Conservation (phyloP, 768 basidiomycete genomes). For the Xerocomellus chrysenteron region DNA sequence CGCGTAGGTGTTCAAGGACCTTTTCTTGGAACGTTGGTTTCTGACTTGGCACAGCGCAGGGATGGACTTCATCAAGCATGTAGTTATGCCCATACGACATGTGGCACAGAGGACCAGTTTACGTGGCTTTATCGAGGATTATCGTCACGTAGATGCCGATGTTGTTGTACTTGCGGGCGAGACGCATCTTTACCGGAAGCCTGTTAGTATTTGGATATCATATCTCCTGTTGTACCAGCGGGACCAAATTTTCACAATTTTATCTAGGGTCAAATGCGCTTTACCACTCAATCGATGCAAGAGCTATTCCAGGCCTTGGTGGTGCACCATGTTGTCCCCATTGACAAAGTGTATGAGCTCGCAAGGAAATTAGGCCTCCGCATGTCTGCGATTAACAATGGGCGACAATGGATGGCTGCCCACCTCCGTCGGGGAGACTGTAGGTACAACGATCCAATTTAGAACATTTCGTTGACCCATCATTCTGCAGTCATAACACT, state of each 20-base stretch:
- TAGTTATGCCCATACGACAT: slow-evolving; percentile 35
- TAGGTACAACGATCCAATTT: slow-evolving; percentile 12
- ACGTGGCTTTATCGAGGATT: slow-evolving; percentile 41
- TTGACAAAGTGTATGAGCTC: slow-evolving; percentile 24
- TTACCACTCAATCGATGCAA: slow-evolving; percentile 18
- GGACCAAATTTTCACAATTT: neutral
- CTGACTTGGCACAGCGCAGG: slow-evolving; percentile 29
- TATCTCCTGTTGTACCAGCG: neutral
- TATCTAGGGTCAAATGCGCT: slow-evolving; percentile 27
- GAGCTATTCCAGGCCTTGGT: slow-evolving; percentile 25
- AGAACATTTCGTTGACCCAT: neutral
- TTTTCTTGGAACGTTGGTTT: neutral
- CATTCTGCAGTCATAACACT: slow-evolving; percentile 20
- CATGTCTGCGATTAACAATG: slow-evolving; percentile 24
- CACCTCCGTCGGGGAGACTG: slow-evolving; percentile 42
- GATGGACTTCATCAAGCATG: slow-evolving; percentile 41
- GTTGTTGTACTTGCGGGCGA: slow-evolving; percentile 41
- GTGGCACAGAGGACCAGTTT: slow-evolving; percentile 34
- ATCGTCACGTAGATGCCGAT: slow-evolving; percentile 29
- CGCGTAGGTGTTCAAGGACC: slow-evolving; percentile 32
- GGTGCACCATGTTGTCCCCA: slow-evolving; percentile 24
- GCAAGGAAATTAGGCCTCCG: slow-evolving; percentile 24
- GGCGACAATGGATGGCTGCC: slow-evolving; percentile 37
- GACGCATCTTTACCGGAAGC: slow-evolving; percentile 33
- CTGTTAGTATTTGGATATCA: slow-evolving; percentile 13